Percentiles rank a stretch among this genome's conserved stretches.
Evolutionary conservation across 179 eudicot species (phyloP).

Genomic region (Silene vulgaris): DNA sequence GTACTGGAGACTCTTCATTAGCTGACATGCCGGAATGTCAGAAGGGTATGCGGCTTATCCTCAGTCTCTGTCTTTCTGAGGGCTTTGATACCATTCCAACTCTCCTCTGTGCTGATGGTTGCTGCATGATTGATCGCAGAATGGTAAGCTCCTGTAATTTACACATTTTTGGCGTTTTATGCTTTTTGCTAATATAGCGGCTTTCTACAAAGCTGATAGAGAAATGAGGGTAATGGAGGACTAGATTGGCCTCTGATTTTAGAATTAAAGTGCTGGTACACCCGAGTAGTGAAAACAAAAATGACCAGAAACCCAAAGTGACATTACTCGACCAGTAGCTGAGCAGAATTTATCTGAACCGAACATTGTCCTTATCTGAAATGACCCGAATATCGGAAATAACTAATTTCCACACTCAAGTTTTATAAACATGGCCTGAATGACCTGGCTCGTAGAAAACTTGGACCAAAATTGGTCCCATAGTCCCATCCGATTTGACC

Average conservation of each 20-base stretch:
- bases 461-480: not conserved
- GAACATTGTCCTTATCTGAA: not conserved
- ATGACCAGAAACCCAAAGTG: not conserved
- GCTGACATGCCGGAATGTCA: constrained; percentile 93
- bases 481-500: not conserved
- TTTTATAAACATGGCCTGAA: not conserved
- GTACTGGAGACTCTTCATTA: constrained; percentile 79
- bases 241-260: not conserved
- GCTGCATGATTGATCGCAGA: constrained; percentile 95
- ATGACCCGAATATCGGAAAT: too few species aligned
- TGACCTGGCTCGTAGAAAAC: not conserved
- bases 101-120: constrained; percentile 90
- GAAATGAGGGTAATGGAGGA: not conserved
- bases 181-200: not conserved
- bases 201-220: not conserved
- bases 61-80: constrained; percentile 82
- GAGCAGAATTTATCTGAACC: not conserved
- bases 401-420: not conserved
- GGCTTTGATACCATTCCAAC: constrained; percentile 97
- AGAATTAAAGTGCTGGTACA: not conserved
- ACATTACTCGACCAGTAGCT: not conserved
- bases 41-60: constrained; percentile 79
- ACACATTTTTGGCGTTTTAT: too few species aligned
- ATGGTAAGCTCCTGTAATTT: constrained; percentile 53
- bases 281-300: not conserved